Evolutionary conservation across 148 eudicot species (phyloP).

Genomic region (Chenopodium formosanum): DNA sequence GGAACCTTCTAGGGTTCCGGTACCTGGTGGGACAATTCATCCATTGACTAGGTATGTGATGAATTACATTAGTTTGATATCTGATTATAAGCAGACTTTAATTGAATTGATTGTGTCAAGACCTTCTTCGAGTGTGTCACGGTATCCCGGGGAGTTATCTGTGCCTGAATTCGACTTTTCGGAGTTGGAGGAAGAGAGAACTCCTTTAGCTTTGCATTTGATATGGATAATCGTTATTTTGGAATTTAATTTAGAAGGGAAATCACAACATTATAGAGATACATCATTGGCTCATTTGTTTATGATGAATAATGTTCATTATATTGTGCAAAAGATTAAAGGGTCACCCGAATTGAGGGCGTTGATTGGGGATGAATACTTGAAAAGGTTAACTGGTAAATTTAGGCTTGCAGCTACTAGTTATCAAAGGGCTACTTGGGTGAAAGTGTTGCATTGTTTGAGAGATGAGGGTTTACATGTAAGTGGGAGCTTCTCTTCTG

Average conservation of each 20-base stretch:
- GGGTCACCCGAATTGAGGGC: slow-evolving; percentile 60
- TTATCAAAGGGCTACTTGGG: slow-evolving; percentile 69
- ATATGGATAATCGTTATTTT: slow-evolving; percentile 74
- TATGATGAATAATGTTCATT: slow-evolving; percentile 85
- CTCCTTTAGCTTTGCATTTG: slow-evolving; percentile 73
- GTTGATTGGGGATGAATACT: slow-evolving; percentile 75
- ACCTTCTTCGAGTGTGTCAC: slow-evolving; percentile 60
- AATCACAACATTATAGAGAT: slow-evolving; percentile 63
- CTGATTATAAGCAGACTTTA: slow-evolving; percentile 81
- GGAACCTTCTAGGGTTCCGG: slow-evolving; percentile 75
- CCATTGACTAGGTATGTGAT: slow-evolving; percentile 95
- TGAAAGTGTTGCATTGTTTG: slow-evolving; percentile 66
- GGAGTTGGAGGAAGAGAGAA: slow-evolving; percentile 54
- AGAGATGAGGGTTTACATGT: slow-evolving; percentile 85
- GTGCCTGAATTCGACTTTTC: slow-evolving; percentile 59
- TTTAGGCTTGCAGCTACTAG: slow-evolving; percentile 54
- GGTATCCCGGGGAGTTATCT: slow-evolving; percentile 54
- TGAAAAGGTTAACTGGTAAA: slow-evolving; percentile 60
- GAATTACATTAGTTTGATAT: slow-evolving; percentile 82
- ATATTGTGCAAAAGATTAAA: slow-evolving; percentile 72
- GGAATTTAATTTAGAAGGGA: slow-evolving; percentile 63
- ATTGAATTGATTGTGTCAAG: slow-evolving; percentile 69
- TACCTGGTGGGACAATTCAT: slow-evolving; percentile 89
- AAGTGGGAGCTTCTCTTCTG: slow-evolving; percentile 67
- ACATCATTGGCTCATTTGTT: slow-evolving; percentile 65